These are phyloP conservation scores for Lithocarpus polystachyus DNA, from an alignment of 306 rosid species.

Conservation along the genomic window DNA sequence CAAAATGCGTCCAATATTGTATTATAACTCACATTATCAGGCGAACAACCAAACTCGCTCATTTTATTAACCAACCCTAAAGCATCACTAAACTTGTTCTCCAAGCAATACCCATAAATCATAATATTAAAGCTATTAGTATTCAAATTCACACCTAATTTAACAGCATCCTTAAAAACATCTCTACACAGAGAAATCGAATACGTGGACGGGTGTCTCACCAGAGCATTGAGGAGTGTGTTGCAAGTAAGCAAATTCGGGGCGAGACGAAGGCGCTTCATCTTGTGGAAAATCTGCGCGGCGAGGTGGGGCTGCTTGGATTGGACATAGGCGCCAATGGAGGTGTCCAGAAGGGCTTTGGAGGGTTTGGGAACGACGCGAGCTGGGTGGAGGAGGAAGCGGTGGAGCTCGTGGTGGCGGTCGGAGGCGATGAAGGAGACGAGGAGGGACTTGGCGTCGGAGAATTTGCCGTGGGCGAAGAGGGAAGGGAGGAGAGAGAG, in stretches of 20 bases:
- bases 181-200: constrained; percentile 34
- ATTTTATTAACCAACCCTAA: constrained; percentile 39
- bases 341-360: constrained; percentile 56
- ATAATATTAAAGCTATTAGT: constrained; percentile 59
- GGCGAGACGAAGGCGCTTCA: constrained; percentile 41
- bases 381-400: constrained; percentile 41
- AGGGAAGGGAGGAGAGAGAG: constrained; percentile 66
- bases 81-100: constrained; percentile 47
- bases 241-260: constrained; percentile 77
- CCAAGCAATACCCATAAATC: constrained; percentile 57
- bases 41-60: constrained; percentile 50
- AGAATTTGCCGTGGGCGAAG: constrained; percentile 46
- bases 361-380: constrained; percentile 22
- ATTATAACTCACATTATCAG: constrained; percentile 75
- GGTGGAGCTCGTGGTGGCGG: constrained; percentile 51
- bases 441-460: constrained; percentile 70
- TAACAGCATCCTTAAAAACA: constrained; percentile 39
- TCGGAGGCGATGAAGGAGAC: constrained; percentile 61
- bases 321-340: constrained; percentile 66
- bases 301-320: constrained; percentile 54
- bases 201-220: constrained; percentile 42
- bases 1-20: constrained; percentile 62
- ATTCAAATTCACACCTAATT: constrained; percentile 44
- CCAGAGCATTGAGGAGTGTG: constrained; percentile 59
- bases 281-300: constrained; percentile 53